Evolutionary conservation across 2,329 filamentous ascomycete genomes (phyloP), one percentile per base, ranked within the genome.

Genomic region (Annulohypoxylon truncatum): DNA sequence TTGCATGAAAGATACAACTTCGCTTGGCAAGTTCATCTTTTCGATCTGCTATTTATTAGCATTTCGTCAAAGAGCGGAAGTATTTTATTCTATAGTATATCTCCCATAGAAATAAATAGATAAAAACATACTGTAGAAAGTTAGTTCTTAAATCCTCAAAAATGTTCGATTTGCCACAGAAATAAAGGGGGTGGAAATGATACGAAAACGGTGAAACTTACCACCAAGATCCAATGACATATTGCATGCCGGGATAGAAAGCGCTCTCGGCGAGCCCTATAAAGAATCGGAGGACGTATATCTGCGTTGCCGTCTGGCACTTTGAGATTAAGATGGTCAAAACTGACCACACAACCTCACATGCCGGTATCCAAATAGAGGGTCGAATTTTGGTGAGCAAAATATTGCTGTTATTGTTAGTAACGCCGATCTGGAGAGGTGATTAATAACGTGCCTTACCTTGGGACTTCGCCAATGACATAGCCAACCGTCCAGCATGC

Each of bases 21-120:
- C 84, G 77, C 66, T 86, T 86, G 46, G 83, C 85, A 0, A 81
- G 75, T n/a, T 80, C 78, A 56, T 79, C 66, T 61, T 79, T 76
- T 7, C 75, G 71, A 57, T 80, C 66, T 68, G 10, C 8, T 10
- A 31, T 3, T 35, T 31, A 46, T 66, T 44, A 66, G 62, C 4
- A 52, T 40, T n/a, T 15, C 0, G 26, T n/a, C 5, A 29, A 3
- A n/a, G 5, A 31, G 2, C 15, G 3, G 5, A 26, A 26, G n/a
- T n/a, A 6, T 5, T 2, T 20, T 22, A n/a, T n/a, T 20, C 15
- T 13, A n/a, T n/a, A n/a, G n/a, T n/a, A n/a, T n/a, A n/a, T n/a
- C n/a, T n/a, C n/a, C n/a, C n/a, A n/a, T 8, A 40, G 26, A 20
- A n/a, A 31, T 18, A 10, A 28, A 20, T 38, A 26, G n/a, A 50